Evolutionary conservation across 2,329 filamentous ascomycete species (phyloP).

Genomic region (Drechslerella coelobrocha): DNA sequence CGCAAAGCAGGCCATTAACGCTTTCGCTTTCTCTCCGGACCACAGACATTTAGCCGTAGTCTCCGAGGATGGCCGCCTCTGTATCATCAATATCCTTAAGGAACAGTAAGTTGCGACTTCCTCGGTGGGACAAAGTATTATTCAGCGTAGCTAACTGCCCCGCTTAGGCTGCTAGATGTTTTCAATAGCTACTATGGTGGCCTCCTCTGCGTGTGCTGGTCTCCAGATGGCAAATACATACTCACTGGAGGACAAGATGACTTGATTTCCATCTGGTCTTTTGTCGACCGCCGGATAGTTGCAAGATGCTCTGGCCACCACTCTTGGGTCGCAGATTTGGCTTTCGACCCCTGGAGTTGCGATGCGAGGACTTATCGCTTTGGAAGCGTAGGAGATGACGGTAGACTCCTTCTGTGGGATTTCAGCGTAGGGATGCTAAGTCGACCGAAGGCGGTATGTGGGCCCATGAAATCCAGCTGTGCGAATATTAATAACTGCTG

Average conservation of each 20-base stretch:
- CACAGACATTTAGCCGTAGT: conserved; percentile 85
- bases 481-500: not conserved
- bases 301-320: conserved; percentile 94
- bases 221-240: conserved; percentile 93
- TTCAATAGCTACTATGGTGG: conserved; percentile 94
- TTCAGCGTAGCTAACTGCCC: not conserved
- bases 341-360: conserved; percentile 96
- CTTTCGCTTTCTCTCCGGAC: conserved; percentile 90
- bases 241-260: conserved; percentile 96
- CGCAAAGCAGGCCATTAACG: conserved; percentile 87
- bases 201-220: conserved; percentile 93
- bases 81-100: conserved; percentile 88
- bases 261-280: conserved; percentile 92
- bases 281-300: conserved; percentile 81
- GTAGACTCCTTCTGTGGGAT: conserved; percentile 90
- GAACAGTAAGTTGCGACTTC: conserved; percentile 71
- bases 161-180: conserved; percentile 75
- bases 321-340: conserved; percentile 91
- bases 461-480: conserved; percentile 57
- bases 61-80: conserved; percentile 85
- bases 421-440: conserved; percentile 97
- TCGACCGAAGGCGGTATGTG: conserved; percentile 79
- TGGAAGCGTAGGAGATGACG: conserved; percentile 93
- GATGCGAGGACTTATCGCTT: conserved; percentile 95
- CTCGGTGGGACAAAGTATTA: not conserved